Base-by-base conservation (phyloP, 768 basidiomycete genomes). In the Lactarius hengduanensis region DNA sequence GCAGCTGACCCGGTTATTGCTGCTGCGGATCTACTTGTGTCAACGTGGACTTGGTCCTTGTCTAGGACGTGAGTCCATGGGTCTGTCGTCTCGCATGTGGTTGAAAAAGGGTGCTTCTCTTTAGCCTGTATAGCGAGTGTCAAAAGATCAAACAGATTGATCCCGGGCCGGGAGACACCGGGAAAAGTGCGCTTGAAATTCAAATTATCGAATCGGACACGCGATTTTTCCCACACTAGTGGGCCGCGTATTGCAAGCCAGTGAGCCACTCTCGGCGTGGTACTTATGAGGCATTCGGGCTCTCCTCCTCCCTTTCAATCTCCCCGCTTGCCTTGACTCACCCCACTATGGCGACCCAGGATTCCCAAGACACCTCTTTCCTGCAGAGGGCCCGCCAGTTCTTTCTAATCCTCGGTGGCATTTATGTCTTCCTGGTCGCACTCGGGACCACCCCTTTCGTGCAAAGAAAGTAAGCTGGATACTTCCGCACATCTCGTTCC, bases 381-480 rank as follows among this genome's bases (percentile, higher is more conserved):
- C 67, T 80, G 53, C 13, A 65, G 11, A 72, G 65, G 13, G 74
- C 76, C 34, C 74, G 76, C 67, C 64, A 60, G 16, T 69, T 74
- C 34, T 69, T 81, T 41, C 57, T 77, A 18, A 74, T 79, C 63
- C 75, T 82, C 30, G 86, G 86, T 30, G 81, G 73, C n/a, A 54
- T 85, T 36, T 92, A 91, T 75, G 75, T 80, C 40, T 65, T 73
- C 30, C 63, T 84, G 2, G 73, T 93, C 5, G 71, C 78, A 1
- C 76, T 88, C 15, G 75, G 89, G 59, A 78, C 79, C 6, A 76
- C 86, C 8, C 91, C 91, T 18, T 83, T 78, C 67, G 78, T 91
- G 65, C 91, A 93, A 76, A 80, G 82, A 45, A 84, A 90, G 90
- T 89, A 71, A 76, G 90, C 79, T 67, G 30, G 26, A n/a, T 11